Conservation (phyloP, 2,329 filamentous ascomycete species). For the Penicillium sp. region DNA sequence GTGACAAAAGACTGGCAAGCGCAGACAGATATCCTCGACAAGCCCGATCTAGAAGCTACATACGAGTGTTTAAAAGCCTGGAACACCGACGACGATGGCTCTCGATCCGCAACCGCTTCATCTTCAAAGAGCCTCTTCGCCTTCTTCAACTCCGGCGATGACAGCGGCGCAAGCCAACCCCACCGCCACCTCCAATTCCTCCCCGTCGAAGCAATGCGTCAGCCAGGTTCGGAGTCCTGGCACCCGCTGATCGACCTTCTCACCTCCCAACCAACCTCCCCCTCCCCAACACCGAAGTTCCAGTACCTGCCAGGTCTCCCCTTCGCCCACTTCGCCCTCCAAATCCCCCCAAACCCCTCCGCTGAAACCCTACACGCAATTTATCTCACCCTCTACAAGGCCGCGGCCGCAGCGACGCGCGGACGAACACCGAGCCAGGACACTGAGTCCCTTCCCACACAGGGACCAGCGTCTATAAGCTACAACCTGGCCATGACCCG, state of each 20-base stretch:
- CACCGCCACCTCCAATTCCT: slow-evolving; percentile 51
- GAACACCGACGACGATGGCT: slow-evolving; percentile 20
- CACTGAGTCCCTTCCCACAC: slow-evolving; percentile 15
- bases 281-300: slow-evolving; percentile 18
- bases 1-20: slow-evolving; percentile 45
- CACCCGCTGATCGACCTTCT: slow-evolving; percentile 47
- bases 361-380: slow-evolving; percentile 35
- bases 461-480: slow-evolving; percentile 49
- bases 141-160: slow-evolving; percentile 51
- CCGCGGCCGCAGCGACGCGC: slow-evolving; percentile 32
- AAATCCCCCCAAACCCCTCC: slow-evolving; percentile 42
- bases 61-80: slow-evolving; percentile 45
- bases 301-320: slow-evolving; percentile 41
- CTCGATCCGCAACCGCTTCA: neutral
- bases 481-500: slow-evolving; percentile 60
- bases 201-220: slow-evolving; percentile 46
- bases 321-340: slow-evolving; percentile 50
- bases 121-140: slow-evolving; percentile 40
- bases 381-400: slow-evolving; percentile 45
- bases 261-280: slow-evolving; percentile 13
- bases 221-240: slow-evolving; percentile 42
- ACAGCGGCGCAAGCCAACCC: slow-evolving; percentile 49
- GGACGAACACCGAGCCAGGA: slow-evolving; percentile 16
- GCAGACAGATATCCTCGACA: slow-evolving; percentile 46
- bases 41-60: slow-evolving; percentile 42